These are phyloP conservation scores for Cymbopogon citratus DNA, from an alignment of 176 grass and related monocot genomes.

Conservation along the genomic window DNA sequence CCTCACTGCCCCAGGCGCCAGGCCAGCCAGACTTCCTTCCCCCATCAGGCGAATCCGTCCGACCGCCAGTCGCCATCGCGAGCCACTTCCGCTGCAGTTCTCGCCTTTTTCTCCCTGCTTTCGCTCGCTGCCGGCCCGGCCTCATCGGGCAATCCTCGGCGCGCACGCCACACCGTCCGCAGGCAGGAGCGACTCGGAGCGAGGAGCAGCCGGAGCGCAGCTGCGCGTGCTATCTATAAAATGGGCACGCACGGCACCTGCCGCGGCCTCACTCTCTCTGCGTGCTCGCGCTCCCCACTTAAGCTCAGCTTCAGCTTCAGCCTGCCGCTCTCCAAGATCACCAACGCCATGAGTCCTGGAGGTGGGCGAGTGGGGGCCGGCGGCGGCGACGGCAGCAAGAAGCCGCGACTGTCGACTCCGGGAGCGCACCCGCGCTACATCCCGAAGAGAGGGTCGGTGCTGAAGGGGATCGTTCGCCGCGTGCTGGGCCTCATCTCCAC, in stretches of 20 bases:
- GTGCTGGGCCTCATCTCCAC: neutral
- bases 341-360: neutral
- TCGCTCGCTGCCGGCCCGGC: neutral
- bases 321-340: neutral
- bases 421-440: conserved; percentile 20
- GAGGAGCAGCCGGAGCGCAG: neutral
- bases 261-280: neutral
- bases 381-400: neutral
- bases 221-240: neutral
- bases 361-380: neutral
- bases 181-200: too few relatives aligned
- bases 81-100: conserved; percentile 16
- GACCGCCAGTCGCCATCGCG: conserved; percentile 4
- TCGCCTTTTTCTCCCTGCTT: conserved; percentile 25
- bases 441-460: conserved; percentile 33
- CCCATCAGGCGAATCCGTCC: too few relatives aligned
- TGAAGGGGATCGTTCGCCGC: conserved; percentile 16
- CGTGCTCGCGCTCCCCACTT: neutral
- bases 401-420: neutral
- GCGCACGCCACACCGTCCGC: neutral
- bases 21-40: too few relatives aligned
- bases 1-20: too few relatives aligned
- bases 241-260: neutral
- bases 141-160: neutral
- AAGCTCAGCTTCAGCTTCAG: neutral